Conservation (phyloP, 208 protist genomes). For the Crithidia sp. region DNA sequence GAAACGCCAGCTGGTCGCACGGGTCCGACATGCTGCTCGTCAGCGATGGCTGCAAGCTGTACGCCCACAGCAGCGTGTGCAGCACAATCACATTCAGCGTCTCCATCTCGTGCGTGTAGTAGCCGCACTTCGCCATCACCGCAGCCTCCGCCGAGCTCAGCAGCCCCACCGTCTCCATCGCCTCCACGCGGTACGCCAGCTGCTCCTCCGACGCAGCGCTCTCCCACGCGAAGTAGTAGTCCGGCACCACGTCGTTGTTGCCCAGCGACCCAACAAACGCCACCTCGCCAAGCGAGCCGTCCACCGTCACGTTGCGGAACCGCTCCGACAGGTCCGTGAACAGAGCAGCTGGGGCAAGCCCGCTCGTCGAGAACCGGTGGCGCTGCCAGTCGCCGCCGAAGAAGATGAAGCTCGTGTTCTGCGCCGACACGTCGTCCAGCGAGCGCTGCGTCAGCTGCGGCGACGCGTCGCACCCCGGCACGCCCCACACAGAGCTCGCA, state of each 20-base stretch:
- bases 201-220: constrained; percentile 24
- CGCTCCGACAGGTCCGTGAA: constrained; percentile 23
- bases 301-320: constrained; percentile 23
- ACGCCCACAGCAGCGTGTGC: constrained; percentile 77
- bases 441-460: constrained; percentile 49
- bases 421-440: constrained; percentile 39
- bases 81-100: constrained; percentile 65
- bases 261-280: constrained; percentile 50
- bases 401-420: constrained; percentile 41
- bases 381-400: constrained; percentile 77
- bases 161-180: constrained; percentile 34
- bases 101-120: constrained; percentile 45
- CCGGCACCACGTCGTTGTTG: constrained; percentile 82
- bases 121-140: constrained; percentile 60
- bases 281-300: constrained; percentile 19
- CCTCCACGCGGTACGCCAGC: constrained; percentile 30
- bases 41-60: constrained; percentile 40
- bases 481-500: constrained; percentile 32
- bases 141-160: constrained; percentile 43
- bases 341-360: constrained; percentile 14
- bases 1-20: constrained; percentile 74
- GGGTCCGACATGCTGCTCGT: constrained; percentile 54
- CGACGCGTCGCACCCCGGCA: constrained; percentile 62
- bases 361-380: constrained; percentile 45
- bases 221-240: constrained; percentile 66